A percentile compares a stretch with the other conserved stretches of the same genome.
Evolutionary conservation across 75 land plant species (phyloP).

Genomic region (Cryptomeria japonica): DNA sequence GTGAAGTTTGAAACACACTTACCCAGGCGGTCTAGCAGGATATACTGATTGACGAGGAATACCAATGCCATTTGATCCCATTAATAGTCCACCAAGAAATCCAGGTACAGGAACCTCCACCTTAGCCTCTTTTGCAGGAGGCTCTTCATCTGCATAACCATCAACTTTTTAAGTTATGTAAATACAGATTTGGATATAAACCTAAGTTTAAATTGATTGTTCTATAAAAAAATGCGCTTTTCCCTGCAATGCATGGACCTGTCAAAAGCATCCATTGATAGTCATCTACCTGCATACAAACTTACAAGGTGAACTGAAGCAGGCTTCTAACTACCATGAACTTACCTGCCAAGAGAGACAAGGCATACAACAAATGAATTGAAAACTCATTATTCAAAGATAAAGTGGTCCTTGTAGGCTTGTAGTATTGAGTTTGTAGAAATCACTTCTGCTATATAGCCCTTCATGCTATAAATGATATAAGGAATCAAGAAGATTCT

Average conservation of each 20-base stretch:
- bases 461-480: neutral
- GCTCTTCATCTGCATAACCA: conserved; percentile 74
- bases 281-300: neutral
- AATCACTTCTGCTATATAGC: neutral
- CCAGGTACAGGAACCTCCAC: conserved; percentile 54
- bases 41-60: conserved; percentile 70
- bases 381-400: neutral
- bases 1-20: conserved; percentile 29
- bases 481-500: neutral
- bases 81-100: conserved; percentile 43
- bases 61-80: conserved; percentile 52
- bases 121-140: conserved; percentile 71
- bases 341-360: neutral
- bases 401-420: neutral
- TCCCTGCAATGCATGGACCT: neutral
- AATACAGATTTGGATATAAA: neutral
- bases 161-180: neutral
- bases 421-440: neutral
- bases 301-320: neutral
- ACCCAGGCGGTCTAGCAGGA: conserved; percentile 60
- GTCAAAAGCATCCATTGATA: neutral
- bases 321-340: neutral
- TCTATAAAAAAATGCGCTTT: neutral
- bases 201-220: neutral
- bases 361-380: neutral